Percentiles rank a stretch among this genome's conserved stretches.
Conservation (phyloP, 371 early-diverging fungal species). For the Mortierella sp. region DNA sequence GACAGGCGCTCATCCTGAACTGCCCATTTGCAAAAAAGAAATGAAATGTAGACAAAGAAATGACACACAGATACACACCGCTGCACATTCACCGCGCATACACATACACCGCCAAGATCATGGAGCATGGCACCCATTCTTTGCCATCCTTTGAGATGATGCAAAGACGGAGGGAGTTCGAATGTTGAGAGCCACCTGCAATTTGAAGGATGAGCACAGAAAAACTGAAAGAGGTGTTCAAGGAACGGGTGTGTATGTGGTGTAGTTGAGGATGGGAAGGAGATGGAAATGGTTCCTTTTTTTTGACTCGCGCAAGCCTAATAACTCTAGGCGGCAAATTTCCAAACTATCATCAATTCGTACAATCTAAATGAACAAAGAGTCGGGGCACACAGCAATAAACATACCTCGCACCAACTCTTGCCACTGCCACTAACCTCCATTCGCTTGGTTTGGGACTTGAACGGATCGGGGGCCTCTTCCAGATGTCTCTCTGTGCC, state of each 20-base stretch:
- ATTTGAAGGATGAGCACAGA: background rate
- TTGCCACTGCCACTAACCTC: constrained; percentile 1
- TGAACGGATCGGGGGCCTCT: constrained; percentile 1
- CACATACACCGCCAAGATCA: background rate
- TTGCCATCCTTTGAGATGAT: background rate
- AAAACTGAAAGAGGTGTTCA: background rate
- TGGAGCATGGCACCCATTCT: constrained; percentile 1
- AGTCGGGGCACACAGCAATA: background rate
- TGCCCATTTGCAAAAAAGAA: too few species aligned
- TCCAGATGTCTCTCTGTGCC: constrained; percentile 14
- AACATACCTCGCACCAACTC: constrained; percentile 30
- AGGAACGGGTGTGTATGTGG: background rate
- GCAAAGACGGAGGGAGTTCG: background rate
- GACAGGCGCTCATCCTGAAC: too few species aligned
- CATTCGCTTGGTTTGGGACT: background rate
- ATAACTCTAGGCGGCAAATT: background rate
- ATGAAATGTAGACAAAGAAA: background rate
- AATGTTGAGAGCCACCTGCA: constrained; percentile 11
- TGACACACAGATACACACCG: background rate
- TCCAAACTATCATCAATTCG: background rate
- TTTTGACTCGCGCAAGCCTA: background rate
- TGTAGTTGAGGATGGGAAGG: background rate
- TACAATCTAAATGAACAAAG: constrained; percentile 9
- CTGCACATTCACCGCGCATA: background rate
- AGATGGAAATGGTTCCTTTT: background rate